These are phyloP conservation scores for Axilococcus clingmanii DNA, from an alignment of 139 green algal species.

Conservation along the genomic window DNA sequence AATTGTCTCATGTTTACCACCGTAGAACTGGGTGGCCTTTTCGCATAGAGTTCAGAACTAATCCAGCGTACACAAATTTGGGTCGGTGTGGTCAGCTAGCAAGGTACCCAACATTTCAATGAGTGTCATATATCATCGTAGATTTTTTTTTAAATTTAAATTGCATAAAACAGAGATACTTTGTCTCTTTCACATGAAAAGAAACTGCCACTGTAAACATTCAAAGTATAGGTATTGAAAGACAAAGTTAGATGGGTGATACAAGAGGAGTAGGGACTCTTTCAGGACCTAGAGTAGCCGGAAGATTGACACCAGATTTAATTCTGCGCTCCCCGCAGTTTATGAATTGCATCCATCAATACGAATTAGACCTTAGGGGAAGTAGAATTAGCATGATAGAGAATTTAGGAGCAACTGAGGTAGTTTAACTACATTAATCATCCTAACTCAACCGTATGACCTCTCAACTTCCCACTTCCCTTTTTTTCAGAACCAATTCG, in stretches of 20 bases:
- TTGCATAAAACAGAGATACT: too few relatives aligned
- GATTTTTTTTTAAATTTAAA: too few relatives aligned
- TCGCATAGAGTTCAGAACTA: too few relatives aligned
- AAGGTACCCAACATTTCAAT: too few relatives aligned
- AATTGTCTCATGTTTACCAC: too few relatives aligned
- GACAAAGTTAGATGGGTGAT: neutral
- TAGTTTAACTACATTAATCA: conserved; percentile 14
- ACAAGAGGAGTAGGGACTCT: neutral
- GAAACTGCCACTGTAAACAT: neutral
- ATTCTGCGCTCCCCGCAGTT: conserved; percentile 76
- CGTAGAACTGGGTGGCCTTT: too few relatives aligned
- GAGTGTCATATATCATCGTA: too few relatives aligned
- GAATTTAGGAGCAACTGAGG: conserved; percentile 88
- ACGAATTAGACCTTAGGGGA: conserved; percentile 80
- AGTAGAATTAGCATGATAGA: conserved; percentile 84
- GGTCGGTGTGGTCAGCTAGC: too few relatives aligned
- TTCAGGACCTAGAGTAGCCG: conserved; percentile 34
- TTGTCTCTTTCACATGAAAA: neutral
- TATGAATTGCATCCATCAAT: conserved; percentile 75
- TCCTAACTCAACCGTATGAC: neutral
- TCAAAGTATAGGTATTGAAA: neutral
- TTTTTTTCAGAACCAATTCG: conserved; percentile 88
- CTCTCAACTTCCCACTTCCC: neutral
- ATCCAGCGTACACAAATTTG: too few relatives aligned
- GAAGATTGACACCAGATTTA: conserved; percentile 79